Conservation (phyloP, 371 early-diverging fungal genomes). For the Sporodiniella umbellata region DNA sequence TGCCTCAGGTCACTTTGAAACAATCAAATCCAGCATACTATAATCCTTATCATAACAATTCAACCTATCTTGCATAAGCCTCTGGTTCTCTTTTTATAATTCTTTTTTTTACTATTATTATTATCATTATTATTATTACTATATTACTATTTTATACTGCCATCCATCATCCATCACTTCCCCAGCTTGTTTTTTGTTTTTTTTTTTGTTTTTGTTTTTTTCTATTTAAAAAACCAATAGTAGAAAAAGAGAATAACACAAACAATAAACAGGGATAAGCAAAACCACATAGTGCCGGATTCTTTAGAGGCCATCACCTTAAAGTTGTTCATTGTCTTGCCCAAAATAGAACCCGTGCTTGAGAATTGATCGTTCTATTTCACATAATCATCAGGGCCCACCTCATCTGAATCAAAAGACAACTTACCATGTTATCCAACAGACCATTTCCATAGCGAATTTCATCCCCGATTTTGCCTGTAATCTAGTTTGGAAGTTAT, state of each 20-base stretch:
- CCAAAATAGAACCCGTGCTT: slow-evolving; percentile 39
- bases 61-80: not conserved
- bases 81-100: too few relatives aligned
- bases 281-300: slow-evolving; percentile 44
- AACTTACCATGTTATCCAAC: slow-evolving; percentile 42
- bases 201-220: not conserved
- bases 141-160: too few relatives aligned
- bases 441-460: slow-evolving; percentile 45
- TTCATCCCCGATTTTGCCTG: slow-evolving; percentile 51
- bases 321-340: slow-evolving; percentile 50
- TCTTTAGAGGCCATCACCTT: slow-evolving; percentile 49
- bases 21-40: slow-evolving; percentile 1
- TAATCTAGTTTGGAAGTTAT: slow-evolving; percentile 31
- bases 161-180: too few relatives aligned
- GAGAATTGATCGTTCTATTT: slow-evolving; percentile 48
- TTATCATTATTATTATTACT: too few relatives aligned
- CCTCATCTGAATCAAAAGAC: not conserved
- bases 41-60: slow-evolving; percentile 21
- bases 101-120: too few relatives aligned
- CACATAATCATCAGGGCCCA: not conserved
- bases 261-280: slow-evolving; percentile 43
- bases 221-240: slow-evolving; percentile 43
- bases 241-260: slow-evolving; percentile 38
- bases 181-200: too few relatives aligned
- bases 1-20: not conserved